Conservation (phyloP, 345 rosid species). For the Erucastrum elatum region DNA sequence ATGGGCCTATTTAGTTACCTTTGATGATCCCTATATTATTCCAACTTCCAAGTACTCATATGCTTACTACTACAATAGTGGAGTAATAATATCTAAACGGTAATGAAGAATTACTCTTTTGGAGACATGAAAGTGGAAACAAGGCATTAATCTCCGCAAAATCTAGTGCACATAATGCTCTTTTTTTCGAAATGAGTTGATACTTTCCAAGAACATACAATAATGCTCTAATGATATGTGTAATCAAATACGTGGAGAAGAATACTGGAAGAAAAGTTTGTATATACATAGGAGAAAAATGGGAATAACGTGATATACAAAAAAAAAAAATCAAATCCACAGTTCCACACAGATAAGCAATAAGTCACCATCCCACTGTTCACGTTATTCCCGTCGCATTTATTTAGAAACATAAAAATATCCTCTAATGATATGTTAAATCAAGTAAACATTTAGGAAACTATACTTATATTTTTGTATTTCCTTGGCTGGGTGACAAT, state of each 20-base stretch:
- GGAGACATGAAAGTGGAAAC: background rate
- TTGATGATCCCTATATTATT: conserved; percentile 33
- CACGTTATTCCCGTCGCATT: conserved; percentile 39
- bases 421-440: conserved; percentile 13
- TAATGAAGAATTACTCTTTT: background rate
- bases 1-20: conserved; percentile 18
- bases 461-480: background rate
- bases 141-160: conserved; percentile 29
- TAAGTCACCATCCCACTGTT: conserved; percentile 41
- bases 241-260: conserved; percentile 9
- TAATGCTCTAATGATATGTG: background rate
- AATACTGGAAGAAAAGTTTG: background rate
- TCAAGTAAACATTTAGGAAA: background rate
- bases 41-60: conserved; percentile 16
- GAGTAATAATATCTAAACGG: conserved; percentile 7
- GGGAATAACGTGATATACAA: conserved; percentile 37
- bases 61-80: background rate
- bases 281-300: conserved; percentile 23
- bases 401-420: background rate
- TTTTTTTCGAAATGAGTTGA: conserved; percentile 4
- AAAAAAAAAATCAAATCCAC: conserved; percentile 3
- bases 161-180: conserved; percentile 9
- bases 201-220: background rate
- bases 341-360: conserved; percentile 37
- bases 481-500: conserved; percentile 16